phyloP scores from a whole-genome alignment of 371 early-diverging fungal genomes.

The Mucor piriformis region DNA sequence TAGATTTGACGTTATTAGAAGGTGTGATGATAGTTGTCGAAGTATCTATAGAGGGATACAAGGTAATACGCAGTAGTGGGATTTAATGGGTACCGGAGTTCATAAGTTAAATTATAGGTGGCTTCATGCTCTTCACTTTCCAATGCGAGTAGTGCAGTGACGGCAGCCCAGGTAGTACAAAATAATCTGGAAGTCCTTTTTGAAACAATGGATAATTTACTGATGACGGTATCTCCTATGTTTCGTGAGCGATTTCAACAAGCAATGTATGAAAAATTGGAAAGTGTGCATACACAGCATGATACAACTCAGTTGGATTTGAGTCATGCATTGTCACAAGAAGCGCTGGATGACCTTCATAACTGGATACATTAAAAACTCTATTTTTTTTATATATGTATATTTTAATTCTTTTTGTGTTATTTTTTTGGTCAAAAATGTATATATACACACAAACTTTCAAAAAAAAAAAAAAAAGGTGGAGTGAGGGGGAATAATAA shows the following conservation, averaged over 20 bases:
- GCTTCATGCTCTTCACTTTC: slow-evolving; percentile 29
- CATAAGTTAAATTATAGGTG: slow-evolving; percentile 10
- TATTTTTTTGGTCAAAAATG: not conserved
- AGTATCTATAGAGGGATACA: slow-evolving; percentile 29
- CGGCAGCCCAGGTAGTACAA: slow-evolving; percentile 21
- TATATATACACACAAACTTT: not conserved
- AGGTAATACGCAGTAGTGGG: no score
- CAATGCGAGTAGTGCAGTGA: slow-evolving; percentile 11
- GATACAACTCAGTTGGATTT: not conserved
- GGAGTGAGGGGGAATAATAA: not conserved
- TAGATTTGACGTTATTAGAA: slow-evolving; percentile 34
- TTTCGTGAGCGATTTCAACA: slow-evolving; percentile 36
- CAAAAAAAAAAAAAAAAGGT: not conserved
- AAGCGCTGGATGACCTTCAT: slow-evolving; percentile 10
- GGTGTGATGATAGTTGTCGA: slow-evolving; percentile 36
- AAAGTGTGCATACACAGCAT: slow-evolving; percentile 20
- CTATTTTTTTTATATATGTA: not conserved
- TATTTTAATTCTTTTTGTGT: not conserved
- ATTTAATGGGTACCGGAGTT: not conserved
- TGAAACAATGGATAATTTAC: slow-evolving; percentile 42
- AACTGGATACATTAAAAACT: slow-evolving; percentile 12
- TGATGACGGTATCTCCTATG: slow-evolving; percentile 45
- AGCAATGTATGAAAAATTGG: slow-evolving; percentile 31
- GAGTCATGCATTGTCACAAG: not conserved
- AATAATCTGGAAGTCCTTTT: slow-evolving; percentile 18